Conservation (phyloP, 306 rosid genomes). For the Glycine soja region DNA sequence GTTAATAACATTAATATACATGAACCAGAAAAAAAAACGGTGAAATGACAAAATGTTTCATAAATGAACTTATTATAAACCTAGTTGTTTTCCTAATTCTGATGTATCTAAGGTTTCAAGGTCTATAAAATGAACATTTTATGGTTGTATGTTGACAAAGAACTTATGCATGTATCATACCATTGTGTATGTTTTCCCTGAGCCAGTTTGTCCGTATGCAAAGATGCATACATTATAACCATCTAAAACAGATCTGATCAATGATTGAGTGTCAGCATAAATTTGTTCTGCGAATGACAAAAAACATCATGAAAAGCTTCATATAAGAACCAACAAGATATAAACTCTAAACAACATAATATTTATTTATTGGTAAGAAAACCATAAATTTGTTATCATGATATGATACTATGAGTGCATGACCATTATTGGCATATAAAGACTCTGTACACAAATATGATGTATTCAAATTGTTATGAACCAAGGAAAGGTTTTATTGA, state of each 20-base stretch:
- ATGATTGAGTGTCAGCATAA: slow-evolving; percentile 81
- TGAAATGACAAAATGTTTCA: slow-evolving; percentile 8
- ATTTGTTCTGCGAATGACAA: slow-evolving; percentile 79
- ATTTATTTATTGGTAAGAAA: slow-evolving; percentile 29
- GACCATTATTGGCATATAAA: no score
- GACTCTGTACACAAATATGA: no score
- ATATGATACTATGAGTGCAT: no score
- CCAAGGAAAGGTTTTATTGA: no score
- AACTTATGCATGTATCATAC: slow-evolving; percentile 52
- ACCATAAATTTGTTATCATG: neutral
- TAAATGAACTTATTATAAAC: neutral
- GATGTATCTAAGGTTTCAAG: neutral
- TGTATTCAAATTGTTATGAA: no score
- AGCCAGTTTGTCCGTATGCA: slow-evolving; percentile 99
- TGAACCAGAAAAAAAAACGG: neutral
- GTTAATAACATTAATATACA: slow-evolving; percentile 35
- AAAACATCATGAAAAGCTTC: slow-evolving; percentile 38
- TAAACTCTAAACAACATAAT: neutral
- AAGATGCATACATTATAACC: slow-evolving; percentile 95
- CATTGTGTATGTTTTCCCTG: slow-evolving; percentile 99
- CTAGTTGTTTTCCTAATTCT: neutral
- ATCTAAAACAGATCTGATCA: slow-evolving; percentile 88
- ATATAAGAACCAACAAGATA: neutral
- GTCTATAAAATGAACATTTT: slow-evolving; percentile 26
- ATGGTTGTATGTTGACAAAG: neutral